Evolutionary conservation across 805 yeast species (phyloP), one percentile per base, ranked within the genome.

Genomic region (Schwanniomyces pseudopolymorphus): DNA sequence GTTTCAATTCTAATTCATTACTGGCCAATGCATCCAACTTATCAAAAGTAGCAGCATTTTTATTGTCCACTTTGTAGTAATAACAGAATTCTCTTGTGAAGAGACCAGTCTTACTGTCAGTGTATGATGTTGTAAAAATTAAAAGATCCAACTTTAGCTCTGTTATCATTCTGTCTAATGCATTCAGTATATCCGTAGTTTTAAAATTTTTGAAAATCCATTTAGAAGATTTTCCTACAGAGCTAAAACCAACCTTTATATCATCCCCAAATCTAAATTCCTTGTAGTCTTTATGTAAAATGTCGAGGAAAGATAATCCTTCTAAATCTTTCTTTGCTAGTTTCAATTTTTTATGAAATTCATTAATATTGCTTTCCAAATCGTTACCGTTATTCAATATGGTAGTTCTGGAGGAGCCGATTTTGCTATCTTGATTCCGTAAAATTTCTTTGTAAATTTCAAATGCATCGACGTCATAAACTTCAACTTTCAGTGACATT

Each of bases 231-330:
- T 80, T 84, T 2, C 85, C 87, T 8, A 85, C 67, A 0, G 97
- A 85, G 40, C 91, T 79, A 56, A 92, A 85, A 0, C 98, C 98
- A 10, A 89, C 72, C 4, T 52, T 63, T 0, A 54, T 55, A 8
- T 57, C 54, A 8, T 64, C 71, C 21, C 52, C 47, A 43, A 74
- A 72, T 4, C 59, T 64, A 69, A 85, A 90, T 57, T 81, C 81
- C 60, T 92, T 92, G 66, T 87, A 92, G 61, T 92, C 99, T 63
- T 90, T 91, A 39, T 84, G 70, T 33, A 94, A 68, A 5, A 94
- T 64, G 43, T 89, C 95, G 4, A 55, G 55, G 4, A 82, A 63
- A 1, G 79, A 57, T 31, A 94, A 70, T 0, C 89, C 90, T 2
- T 63, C 60, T 31, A 91, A 69, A 57, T 88, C 80, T 46, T 76